A percentile compares a stretch with the other conserved stretches of the same genome.
Conservation (phyloP, 2,329 filamentous ascomycete species). For the Trichoderma asperellum region DNA sequence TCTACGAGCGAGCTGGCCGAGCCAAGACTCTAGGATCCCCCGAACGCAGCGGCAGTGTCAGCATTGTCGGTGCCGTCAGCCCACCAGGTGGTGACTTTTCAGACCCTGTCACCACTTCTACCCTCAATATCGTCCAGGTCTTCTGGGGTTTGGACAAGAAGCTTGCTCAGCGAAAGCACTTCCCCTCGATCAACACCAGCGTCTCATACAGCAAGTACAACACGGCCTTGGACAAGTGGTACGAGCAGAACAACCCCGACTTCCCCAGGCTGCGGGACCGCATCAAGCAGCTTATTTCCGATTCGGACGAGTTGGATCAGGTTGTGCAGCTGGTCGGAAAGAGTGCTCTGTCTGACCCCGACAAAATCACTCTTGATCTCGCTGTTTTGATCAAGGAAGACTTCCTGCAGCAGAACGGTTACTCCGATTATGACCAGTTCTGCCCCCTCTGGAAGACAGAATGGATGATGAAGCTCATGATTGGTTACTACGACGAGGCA, state of each 20-base stretch:
- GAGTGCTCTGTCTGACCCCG: slow-evolving; percentile 89
- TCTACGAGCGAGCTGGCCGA: slow-evolving; percentile 97
- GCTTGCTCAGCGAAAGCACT: slow-evolving; percentile 97
- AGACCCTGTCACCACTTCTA: slow-evolving; percentile 92
- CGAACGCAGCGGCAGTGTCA: slow-evolving; percentile 87
- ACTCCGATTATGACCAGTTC: slow-evolving; percentile 99
- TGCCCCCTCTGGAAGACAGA: slow-evolving; percentile 99
- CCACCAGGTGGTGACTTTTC: slow-evolving; percentile 99
- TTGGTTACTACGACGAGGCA: slow-evolving; percentile 95
- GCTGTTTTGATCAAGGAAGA: slow-evolving; percentile 94
- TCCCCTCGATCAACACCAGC: slow-evolving; percentile 96
- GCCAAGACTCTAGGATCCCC: slow-evolving; percentile 85
- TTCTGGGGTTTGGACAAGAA: slow-evolving; percentile 99
- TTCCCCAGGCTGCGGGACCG: slow-evolving; percentile 92
- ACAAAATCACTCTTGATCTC: slow-evolving; percentile 98
- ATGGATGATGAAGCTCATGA: slow-evolving; percentile 99
- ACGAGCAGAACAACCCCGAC: slow-evolving; percentile 90
- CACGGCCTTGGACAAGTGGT: slow-evolving; percentile 84
- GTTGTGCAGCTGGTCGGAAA: slow-evolving; percentile 98
- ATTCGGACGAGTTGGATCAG: slow-evolving; percentile 96
- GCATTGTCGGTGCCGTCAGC: slow-evolving; percentile 95
- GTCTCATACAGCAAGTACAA: slow-evolving; percentile 98
- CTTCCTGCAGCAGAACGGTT: slow-evolving; percentile 98
- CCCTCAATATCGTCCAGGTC: slow-evolving; percentile 95
- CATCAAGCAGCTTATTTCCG: slow-evolving; percentile 89